These are phyloP conservation scores for Citrus hindsii DNA, from an alignment of 345 rosid genomes.

Conservation along the genomic window DNA sequence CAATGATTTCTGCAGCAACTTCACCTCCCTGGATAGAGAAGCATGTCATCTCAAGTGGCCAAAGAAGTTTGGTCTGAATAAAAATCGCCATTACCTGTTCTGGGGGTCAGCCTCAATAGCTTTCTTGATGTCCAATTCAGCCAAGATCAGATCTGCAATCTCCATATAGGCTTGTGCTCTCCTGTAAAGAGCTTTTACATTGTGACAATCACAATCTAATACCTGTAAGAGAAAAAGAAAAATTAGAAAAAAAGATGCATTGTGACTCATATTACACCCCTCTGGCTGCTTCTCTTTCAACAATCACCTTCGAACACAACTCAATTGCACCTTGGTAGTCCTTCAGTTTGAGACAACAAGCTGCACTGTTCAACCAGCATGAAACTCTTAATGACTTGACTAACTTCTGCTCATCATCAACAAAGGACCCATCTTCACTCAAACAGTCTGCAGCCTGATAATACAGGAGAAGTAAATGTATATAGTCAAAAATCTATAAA, in stretches of 20 bases:
- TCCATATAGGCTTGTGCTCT: conserved; percentile 58
- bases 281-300: not conserved
- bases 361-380: conserved; percentile 64
- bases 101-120: conserved; percentile 51
- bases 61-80: not conserved
- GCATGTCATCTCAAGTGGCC: not conserved
- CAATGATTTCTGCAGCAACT: conserved; percentile 37
- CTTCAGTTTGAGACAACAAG: conserved; percentile 51
- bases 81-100: conserved; percentile 37
- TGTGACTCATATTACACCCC: not conserved
- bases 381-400: conserved; percentile 43
- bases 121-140: conserved; percentile 52
- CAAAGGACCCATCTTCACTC: conserved; percentile 41
- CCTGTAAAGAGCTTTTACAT: conserved; percentile 58
- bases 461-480: not conserved
- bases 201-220: conserved; percentile 44
- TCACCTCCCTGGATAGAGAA: conserved; percentile 43
- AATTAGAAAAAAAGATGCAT: conserved; percentile 2
- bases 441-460: conserved; percentile 48
- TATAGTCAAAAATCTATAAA: not conserved
- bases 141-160: conserved; percentile 41
- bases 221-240: conserved; percentile 32
- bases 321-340: conserved; percentile 43
- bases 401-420: conserved; percentile 39
- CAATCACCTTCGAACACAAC: conserved; percentile 48